Percentiles rank a stretch among this genome's conserved stretches.
Conservation (phyloP, 2,329 filamentous ascomycete genomes). For the Berkeleyomyces rouxiae region DNA sequence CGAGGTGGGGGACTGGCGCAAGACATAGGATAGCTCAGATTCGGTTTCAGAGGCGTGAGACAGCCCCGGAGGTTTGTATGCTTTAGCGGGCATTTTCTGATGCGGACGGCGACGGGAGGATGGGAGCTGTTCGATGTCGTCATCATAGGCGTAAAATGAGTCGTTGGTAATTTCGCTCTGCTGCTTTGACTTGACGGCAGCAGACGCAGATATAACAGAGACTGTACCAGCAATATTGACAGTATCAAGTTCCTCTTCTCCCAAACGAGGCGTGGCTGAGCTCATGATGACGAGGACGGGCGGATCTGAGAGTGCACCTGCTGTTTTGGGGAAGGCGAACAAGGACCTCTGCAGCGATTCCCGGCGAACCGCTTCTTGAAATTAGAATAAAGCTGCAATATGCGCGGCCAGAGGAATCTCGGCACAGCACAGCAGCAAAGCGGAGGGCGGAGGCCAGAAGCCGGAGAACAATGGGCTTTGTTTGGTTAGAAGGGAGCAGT, state of each 20-base stretch:
- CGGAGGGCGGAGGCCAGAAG: not conserved
- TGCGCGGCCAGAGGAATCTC: too few species aligned
- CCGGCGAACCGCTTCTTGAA: too few species aligned
- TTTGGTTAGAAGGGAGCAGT: not conserved
- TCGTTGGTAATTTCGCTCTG: slow-evolving; percentile 13
- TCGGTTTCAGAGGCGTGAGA: slow-evolving; percentile 1
- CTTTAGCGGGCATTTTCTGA: not conserved
- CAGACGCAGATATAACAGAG: slow-evolving; percentile 1
- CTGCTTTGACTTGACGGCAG: slow-evolving; percentile 4
- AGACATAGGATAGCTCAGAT: slow-evolving; percentile 2
- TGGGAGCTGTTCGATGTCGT: slow-evolving; percentile 2
- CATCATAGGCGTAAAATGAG: slow-evolving; percentile 5
- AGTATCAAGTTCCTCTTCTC: not conserved
- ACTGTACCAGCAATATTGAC: not conserved
- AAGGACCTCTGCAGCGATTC: not conserved
- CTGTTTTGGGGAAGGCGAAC: not conserved
- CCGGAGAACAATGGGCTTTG: slow-evolving; percentile 11
- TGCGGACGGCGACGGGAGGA: not conserved
- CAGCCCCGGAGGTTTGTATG: not conserved
- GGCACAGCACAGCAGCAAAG: not conserved
- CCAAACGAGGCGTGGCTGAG: slow-evolving; percentile 10
- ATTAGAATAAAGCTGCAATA: too few species aligned
- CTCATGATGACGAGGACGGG: slow-evolving; percentile 2
- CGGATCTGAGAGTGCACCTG: not conserved
- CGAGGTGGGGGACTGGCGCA: slow-evolving; percentile 9